Conservation (phyloP, 495 filamentous ascomycete species). For the Daldinia childiae region DNA sequence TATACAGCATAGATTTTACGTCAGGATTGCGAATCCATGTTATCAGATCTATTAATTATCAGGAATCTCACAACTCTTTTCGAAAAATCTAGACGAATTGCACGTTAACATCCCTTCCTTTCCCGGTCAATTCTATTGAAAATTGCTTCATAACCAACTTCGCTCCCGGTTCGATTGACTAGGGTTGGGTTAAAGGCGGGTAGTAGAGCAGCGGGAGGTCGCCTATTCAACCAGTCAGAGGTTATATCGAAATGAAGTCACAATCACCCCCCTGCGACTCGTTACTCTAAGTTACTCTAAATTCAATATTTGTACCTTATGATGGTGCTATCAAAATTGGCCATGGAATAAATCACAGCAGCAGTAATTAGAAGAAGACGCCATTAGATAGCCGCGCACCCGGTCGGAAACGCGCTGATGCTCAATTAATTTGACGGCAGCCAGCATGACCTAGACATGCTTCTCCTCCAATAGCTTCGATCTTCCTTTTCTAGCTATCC, state of each 20-base stretch:
- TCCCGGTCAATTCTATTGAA: not conserved
- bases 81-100: conserved; percentile 11
- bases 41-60: conserved; percentile 19
- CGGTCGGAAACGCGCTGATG: conserved; percentile 26
- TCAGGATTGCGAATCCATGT: not conserved
- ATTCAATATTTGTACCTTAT: not conserved
- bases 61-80: conserved; percentile 3
- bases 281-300: conserved; percentile 19
- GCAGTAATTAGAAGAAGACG: conserved; percentile 18
- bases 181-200: conserved; percentile 22
- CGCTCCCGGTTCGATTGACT: conserved; percentile 4
- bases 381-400: conserved; percentile 33
- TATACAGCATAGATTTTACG: not conserved
- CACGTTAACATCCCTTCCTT: not conserved
- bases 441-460: conserved; percentile 35
- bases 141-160: not conserved
- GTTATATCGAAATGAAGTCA: conserved; percentile 34
- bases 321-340: too few relatives aligned
- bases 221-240: conserved; percentile 35
- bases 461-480: conserved; percentile 14
- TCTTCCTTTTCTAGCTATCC: not conserved
- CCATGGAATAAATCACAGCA: conserved; percentile 7
- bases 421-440: conserved; percentile 41
- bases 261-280: conserved; percentile 34
- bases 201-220: conserved; percentile 26